Base-by-base conservation (phyloP, 2,329 filamentous ascomycete species). In the Aspergillus unguis region DNA sequence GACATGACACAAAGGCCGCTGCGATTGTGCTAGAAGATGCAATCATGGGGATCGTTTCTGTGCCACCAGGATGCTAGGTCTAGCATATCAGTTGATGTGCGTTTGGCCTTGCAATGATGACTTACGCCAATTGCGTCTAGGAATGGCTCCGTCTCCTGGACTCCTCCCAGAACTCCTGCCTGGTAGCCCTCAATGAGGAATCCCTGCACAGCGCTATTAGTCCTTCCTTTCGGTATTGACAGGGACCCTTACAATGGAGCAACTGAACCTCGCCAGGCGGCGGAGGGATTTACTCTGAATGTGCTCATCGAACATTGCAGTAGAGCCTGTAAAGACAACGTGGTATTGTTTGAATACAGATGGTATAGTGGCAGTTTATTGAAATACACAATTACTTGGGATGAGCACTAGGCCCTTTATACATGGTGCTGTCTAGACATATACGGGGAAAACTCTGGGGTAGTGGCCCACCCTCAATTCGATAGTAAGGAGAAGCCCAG, bases 151-250 rank as follows among this genome's bases (percentile, higher is more conserved):
- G 59, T 61, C 6, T 50, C 50, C 37, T 61, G 56, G 6, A 63
- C 59, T 9, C 60, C 60, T 29, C 61, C 59, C 9, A 63, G 57
- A 8, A 62, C 58, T 32, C 62, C 62, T 9, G 63, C 62, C 41
- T 65, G 60, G 50, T 61, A 65, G 44, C 64, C 64, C 41, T 64
- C 62, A n/a, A 65, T 57, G 53, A 62, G 56, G 54, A 64, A 67
- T 9, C 47, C 56, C 56, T 36, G 33, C 33, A 17, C 1, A 35
- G 32, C 10, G 1, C 11, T 36, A 1, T 36, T 36, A 36, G 33
- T 36, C 33, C 11, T 17, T 36, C 11, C 3, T 36, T 36, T 3
- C 7, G 3, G 17, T 36, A 36, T n/a, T 7, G 11, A 36, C 33
- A 2, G 4, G 11, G 33, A 33, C 10, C 3, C 33, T 36, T 36